Base-by-base conservation (phyloP, 2,329 filamentous ascomycete genomes). In the Helotiales sp. region DNA sequence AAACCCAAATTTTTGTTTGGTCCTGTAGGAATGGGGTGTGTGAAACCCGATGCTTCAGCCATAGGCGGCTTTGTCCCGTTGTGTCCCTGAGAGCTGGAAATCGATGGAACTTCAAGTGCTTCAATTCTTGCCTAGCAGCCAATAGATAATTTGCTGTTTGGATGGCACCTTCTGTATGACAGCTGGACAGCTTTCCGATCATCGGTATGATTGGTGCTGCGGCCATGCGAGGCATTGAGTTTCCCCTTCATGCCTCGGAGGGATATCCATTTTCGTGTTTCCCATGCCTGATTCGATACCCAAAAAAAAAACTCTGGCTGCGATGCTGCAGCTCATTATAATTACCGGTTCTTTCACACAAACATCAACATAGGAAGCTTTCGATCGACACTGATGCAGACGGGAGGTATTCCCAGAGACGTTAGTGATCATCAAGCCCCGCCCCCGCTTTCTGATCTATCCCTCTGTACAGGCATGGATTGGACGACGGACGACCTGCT, bases 341-440 rank as follows among this genome's bases (percentile, higher is more conserved):
- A n/a, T n/a, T n/a, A 43, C 52, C 28, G 28, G 20, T 55, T 34
- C 6, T 10, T 37, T 24, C n/a, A n/a, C n/a, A n/a, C n/a, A n/a
- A n/a, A n/a, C 52, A n/a, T 37, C 28, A 22, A 1, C 17, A 2
- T 3, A 32, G 6, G 28, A 22, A 55, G 30, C 49, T 30, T 52
- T 52, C 30, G 52, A 55, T 55, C 52, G 17, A 17, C 52, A 34
- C 52, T 13, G 34, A 30, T 55, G 20, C 28, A 17, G 7, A n/a
- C 49, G 49, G 49, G 49, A n/a, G 8, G 26, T 15, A 13, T 37
- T 30, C 52, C 52, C 6, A 22, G 30, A 17, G n/a, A 22, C 52
- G 30, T 55, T 55, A 55, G 52, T 28, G 52, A 55, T 55, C 52
- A 6, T 22, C 52, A 34, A 10, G 30, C 7, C 52, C 52, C 52